A percentile compares a stretch with the other conserved stretches of the same genome.
Conservation (phyloP, 106 monocot species). For the Iris macrosiphon region DNA sequence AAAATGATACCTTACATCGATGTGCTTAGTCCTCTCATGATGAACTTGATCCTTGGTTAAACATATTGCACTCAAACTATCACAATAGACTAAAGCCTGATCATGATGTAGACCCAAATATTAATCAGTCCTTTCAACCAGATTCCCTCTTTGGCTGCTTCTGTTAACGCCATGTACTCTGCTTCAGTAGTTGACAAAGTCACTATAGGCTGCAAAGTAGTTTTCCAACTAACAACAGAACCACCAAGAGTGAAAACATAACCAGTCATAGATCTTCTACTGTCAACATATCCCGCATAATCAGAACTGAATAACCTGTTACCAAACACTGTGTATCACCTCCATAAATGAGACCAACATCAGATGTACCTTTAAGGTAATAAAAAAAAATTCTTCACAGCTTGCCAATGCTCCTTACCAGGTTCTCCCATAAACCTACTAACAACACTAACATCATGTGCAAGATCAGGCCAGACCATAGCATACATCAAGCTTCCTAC, state of each 20-base stretch:
- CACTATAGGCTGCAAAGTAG: background rate
- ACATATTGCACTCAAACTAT: constrained; percentile 4
- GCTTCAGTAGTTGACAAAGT: background rate
- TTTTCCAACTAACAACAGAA: constrained; percentile 3
- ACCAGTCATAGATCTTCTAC: background rate
- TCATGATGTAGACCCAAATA: background rate
- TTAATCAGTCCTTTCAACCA: constrained; percentile 1
- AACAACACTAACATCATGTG: background rate
- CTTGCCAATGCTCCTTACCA: background rate
- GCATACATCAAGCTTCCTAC: background rate
- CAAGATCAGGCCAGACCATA: background rate
- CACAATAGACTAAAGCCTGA: constrained; percentile 1
- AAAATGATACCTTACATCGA: background rate
- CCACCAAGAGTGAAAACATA: constrained; percentile 8
- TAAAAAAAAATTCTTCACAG: background rate
- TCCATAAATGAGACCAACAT: background rate
- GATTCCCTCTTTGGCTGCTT: constrained; percentile 3
- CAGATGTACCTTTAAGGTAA: background rate
- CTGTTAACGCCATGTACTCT: background rate
- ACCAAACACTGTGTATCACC: background rate
- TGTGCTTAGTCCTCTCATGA: constrained; percentile 7
- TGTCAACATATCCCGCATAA: constrained; percentile 1
- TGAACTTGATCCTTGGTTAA: constrained; percentile 9
- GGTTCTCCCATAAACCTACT: background rate
- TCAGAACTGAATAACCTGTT: background rate